phyloP scores from a whole-genome alignment of 2,329 filamentous ascomycete species.

The Apiospora pterosperma region DNA sequence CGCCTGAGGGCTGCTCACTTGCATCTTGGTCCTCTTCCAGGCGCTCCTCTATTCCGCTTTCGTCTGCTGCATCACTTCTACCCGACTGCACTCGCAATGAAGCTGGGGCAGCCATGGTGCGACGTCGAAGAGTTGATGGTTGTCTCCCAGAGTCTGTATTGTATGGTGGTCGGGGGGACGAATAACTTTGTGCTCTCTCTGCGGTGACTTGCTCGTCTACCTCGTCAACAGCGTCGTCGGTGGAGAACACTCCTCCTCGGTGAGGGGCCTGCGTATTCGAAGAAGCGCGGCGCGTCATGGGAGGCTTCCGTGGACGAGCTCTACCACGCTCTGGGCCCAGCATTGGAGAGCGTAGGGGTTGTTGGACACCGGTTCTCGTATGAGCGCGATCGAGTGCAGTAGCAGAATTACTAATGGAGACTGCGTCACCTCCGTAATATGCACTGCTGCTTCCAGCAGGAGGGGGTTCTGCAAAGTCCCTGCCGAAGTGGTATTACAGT shows the following conservation, averaged over 20 bases:
- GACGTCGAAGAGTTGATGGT: slow-evolving; percentile 36
- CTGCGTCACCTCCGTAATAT: not conserved
- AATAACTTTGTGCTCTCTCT: slow-evolving; percentile 40
- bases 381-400: slow-evolving; percentile 36
- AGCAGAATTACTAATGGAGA: slow-evolving; percentile 28
- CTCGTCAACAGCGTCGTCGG: slow-evolving; percentile 82
- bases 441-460: slow-evolving; percentile 12
- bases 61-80: slow-evolving; percentile 28
- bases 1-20: slow-evolving; percentile 31
- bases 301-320: slow-evolving; percentile 64
- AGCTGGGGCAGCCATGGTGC: slow-evolving; percentile 29
- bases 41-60: slow-evolving; percentile 25
- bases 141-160: slow-evolving; percentile 22
- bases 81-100: slow-evolving; percentile 42
- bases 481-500: slow-evolving; percentile 17
- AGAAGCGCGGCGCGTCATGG: slow-evolving; percentile 69
- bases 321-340: slow-evolving; percentile 46
- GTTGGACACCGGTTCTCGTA: slow-evolving; percentile 31
- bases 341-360: slow-evolving; percentile 38
- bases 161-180: slow-evolving; percentile 27
- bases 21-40: slow-evolving; percentile 24
- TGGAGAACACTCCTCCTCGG: slow-evolving; percentile 83
- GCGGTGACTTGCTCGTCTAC: slow-evolving; percentile 62
- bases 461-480: slow-evolving; percentile 32
- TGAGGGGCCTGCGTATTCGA: slow-evolving; percentile 69